Conservation (phyloP, 73 alveolate species). For the Breviolum minutum region DNA sequence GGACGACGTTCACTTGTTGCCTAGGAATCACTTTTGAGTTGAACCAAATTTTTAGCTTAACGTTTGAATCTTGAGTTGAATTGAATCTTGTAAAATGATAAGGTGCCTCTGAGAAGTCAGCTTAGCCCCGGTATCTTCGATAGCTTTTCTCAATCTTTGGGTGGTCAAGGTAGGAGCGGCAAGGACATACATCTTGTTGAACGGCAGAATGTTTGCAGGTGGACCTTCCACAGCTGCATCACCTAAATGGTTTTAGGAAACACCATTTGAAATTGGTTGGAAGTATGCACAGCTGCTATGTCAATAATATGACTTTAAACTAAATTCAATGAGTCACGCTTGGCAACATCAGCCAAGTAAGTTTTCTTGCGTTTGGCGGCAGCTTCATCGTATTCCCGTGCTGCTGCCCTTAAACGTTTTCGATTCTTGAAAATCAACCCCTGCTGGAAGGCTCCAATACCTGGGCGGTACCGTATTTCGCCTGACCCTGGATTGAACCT, state of each 20-base stretch:
- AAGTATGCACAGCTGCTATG: background rate
- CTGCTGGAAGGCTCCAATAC: background rate
- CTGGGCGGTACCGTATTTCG: too few species aligned
- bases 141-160: background rate
- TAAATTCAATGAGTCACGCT: background rate
- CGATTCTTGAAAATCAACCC: background rate
- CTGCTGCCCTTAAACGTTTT: background rate
- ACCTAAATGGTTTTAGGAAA: background rate
- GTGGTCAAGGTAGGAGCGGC: background rate
- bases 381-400: background rate
- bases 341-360: background rate
- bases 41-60: background rate
- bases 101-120: background rate
- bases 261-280: background rate
- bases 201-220: background rate
- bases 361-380: background rate
- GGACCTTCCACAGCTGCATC: background rate
- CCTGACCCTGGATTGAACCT: too few species aligned
- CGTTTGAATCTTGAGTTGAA: background rate
- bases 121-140: background rate
- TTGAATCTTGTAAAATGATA: background rate
- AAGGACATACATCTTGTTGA: background rate
- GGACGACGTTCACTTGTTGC: background rate
- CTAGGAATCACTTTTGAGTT: background rate
- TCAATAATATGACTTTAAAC: background rate